Evolutionary conservation across 2,329 filamentous ascomycete genomes (phyloP).

Genomic region (Fusarium subglutinans): DNA sequence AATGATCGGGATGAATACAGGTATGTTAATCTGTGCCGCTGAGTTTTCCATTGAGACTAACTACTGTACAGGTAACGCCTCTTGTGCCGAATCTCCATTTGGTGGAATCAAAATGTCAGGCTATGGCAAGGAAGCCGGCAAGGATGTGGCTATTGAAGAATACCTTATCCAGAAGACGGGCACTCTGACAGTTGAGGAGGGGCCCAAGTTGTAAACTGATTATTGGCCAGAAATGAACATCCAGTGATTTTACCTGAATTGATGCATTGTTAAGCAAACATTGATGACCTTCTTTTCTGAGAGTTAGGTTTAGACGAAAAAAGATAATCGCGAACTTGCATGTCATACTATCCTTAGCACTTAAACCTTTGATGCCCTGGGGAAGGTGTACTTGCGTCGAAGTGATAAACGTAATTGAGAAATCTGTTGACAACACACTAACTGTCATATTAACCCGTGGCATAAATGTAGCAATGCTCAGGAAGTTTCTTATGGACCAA

Average conservation of each 20-base stretch:
- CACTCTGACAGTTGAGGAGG: not conserved
- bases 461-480: too few species aligned
- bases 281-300: fast-evolving
- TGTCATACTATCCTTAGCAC: too few species aligned
- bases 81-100: conserved; percentile 52
- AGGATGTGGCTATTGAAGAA: conserved; percentile 54
- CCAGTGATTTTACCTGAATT: too few species aligned
- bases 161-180: conserved; percentile 53
- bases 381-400: too few species aligned
- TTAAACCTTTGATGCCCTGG: too few species aligned
- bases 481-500: too few species aligned
- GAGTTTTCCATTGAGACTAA: fast-evolving
- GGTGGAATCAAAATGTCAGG: conserved; percentile 27
- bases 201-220: not conserved
- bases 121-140: conserved; percentile 46
- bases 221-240: too few species aligned
- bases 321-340: too few species aligned
- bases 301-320: too few species aligned
- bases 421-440: too few species aligned
- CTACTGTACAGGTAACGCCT: conserved; percentile 12
- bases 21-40: not conserved
- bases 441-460: too few species aligned
- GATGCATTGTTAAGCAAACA: not conserved
- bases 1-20: conserved; percentile 22
- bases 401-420: too few species aligned